Evolutionary conservation across 768 basidiomycete genomes (phyloP).

Genomic region (Boletales sp.): DNA sequence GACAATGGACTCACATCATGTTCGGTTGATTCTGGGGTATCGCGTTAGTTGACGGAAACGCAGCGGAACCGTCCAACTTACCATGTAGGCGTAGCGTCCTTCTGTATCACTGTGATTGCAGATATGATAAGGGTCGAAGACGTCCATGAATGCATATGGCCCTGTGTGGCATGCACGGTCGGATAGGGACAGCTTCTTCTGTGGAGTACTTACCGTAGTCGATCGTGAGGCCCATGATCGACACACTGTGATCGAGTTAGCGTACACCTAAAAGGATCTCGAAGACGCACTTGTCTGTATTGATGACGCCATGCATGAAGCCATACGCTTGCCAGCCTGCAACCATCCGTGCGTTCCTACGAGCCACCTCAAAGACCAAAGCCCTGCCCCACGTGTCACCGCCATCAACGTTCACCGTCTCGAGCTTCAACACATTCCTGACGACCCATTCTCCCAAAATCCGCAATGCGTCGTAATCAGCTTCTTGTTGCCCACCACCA

Average conservation of each 20-base stretch:
- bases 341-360: slow-evolving; percentile 87
- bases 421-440: slow-evolving; percentile 52
- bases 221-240: slow-evolving; percentile 70
- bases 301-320: slow-evolving; percentile 96
- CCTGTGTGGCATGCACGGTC: slow-evolving; percentile 39
- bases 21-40: slow-evolving; percentile 59
- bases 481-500: slow-evolving; percentile 71
- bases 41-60: slow-evolving; percentile 1
- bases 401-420: slow-evolving; percentile 34
- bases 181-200: not conserved
- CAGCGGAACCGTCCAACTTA: slow-evolving; percentile 16
- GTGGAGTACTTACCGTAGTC: slow-evolving; percentile 53
- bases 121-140: slow-evolving; percentile 79
- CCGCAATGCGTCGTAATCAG: slow-evolving; percentile 72
- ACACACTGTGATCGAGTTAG: slow-evolving; percentile 47
- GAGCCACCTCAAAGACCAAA: slow-evolving; percentile 73
- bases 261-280: not conserved
- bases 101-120: slow-evolving; percentile 86
- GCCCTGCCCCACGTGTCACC: slow-evolving; percentile 66
- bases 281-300: slow-evolving; percentile 83
- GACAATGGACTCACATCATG: slow-evolving; percentile 58
- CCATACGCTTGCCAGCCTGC: slow-evolving; percentile 95
- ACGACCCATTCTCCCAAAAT: slow-evolving; percentile 74
- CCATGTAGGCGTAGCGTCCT: slow-evolving; percentile 74
- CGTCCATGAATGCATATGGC: slow-evolving; percentile 94